Base-by-base conservation (phyloP, 352 stramenopile genomes). In the Elongisporangium undulatum region DNA sequence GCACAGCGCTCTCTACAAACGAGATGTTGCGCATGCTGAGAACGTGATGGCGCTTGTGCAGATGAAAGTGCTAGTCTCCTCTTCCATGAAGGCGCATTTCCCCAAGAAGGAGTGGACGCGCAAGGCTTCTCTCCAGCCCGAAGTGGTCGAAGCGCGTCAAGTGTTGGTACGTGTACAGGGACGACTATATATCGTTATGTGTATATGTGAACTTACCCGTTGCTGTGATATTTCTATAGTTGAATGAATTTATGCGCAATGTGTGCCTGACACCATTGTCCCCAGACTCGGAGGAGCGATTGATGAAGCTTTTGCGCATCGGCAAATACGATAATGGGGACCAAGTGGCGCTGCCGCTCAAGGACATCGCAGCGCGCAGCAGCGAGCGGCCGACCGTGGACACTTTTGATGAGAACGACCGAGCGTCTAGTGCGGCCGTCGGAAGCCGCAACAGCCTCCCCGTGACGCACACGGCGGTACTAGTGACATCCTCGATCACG, bases 241-340 rank as follows among this genome's bases (percentile, higher is more conserved):
- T 90, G 7, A 87, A 91, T 52, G 79, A 93, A 52, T 91, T 74
- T 55, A 90, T 93, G 76, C 71, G 79, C 24, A 69, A 84, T 38
- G 59, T 89, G 29, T 76, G 59, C 39, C 62, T 54, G 13, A 66
- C 62, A 21, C 64, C 84, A 17, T 57, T 93, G 55, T 75, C 77
- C 13, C 54, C 68, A 13, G 50, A 57, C 9, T 80, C 64, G 24
- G 69, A 86, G 13, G 64, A 88, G 41, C 59, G 59, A n/a, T 60
- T 93, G 4, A 51, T 84, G 51, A 75, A 84, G 52, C 51, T 92
- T 45, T 66, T 92, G 52, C 71, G 83, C 51, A 72, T 90, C 23
- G 81, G 75, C 16, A 64, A 84, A 19, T 86, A 76, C 51, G 75
- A 79, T 2, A 62, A 57, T 5, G n/a, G 62, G 16, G 59, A 72